A percentile compares a stretch with the other conserved stretches of the same genome.
These are phyloP conservation scores for Pseudoturritis turrita DNA, from an alignment of 345 rosid species.

Conservation along the genomic window DNA sequence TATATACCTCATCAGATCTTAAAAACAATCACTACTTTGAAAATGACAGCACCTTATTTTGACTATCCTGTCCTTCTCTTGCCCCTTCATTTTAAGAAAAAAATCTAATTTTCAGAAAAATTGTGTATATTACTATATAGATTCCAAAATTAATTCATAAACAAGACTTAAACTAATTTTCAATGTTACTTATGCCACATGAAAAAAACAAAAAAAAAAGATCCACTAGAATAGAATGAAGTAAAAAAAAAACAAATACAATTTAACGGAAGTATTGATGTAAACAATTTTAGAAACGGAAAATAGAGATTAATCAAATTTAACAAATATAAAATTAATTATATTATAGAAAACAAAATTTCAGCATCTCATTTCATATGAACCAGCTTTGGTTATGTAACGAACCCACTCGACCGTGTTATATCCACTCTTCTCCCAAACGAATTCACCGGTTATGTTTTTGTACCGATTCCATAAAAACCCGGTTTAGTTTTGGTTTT, in stretches of 20 bases:
- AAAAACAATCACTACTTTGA: conserved; percentile 32
- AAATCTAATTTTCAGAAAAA: not conserved
- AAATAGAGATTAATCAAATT: no score
- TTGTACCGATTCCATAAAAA: not conserved
- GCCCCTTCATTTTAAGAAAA: conserved; percentile 25
- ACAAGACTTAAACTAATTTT: not conserved
- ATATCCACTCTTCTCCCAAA: conserved; percentile 99
- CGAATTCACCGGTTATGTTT: not conserved
- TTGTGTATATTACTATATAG: not conserved
- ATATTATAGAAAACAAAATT: no score
- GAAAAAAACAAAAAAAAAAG: not conserved
- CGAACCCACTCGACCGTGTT: conserved; percentile 99
- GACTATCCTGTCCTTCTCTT: conserved; percentile 22
- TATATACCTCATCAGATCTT: conserved; percentile 26
- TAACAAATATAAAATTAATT: no score
- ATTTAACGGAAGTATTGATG: not conserved
- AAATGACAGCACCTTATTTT: conserved; percentile 32
- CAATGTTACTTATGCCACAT: not conserved
- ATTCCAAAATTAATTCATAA: conserved; percentile 5
- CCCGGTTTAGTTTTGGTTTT: not conserved
- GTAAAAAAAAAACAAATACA: not conserved
- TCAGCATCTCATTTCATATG: conserved; percentile 95
- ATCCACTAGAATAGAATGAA: not conserved
- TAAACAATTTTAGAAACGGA: not conserved
- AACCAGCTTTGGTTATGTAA: conserved; percentile 94